These are phyloP conservation scores for Colletotrichum higginsianum DNA, from an alignment of 2,329 filamentous ascomycete genomes.

Conservation along the genomic window DNA sequence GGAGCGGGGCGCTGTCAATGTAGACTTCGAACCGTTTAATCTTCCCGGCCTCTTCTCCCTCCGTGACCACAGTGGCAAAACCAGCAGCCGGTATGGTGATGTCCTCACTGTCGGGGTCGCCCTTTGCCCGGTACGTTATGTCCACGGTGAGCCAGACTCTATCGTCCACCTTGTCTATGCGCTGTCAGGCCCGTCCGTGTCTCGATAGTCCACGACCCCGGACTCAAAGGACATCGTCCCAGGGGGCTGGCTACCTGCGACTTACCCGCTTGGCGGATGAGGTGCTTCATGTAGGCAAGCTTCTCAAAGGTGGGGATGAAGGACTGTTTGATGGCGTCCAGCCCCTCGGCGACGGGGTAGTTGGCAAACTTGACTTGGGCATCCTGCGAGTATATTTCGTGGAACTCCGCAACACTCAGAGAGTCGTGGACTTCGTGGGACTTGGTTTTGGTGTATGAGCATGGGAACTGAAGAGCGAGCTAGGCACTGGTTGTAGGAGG, in stretches of 20 bases:
- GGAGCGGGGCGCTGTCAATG: constrained; percentile 2
- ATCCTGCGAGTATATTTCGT: constrained; percentile 11
- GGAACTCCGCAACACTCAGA: background rate
- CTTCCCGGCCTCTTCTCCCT: constrained; percentile 22
- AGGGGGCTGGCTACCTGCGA: accelerated
- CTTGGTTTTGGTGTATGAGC: background rate
- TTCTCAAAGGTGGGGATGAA: background rate
- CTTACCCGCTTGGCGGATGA: constrained; percentile 2
- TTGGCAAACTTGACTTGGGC: constrained; percentile 20
- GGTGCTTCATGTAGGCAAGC: constrained; percentile 29
- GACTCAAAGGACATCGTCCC: background rate
- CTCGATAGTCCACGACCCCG: background rate
- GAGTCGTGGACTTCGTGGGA: constrained; percentile 2
- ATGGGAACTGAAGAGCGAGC: background rate
- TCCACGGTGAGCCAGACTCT: constrained; percentile 8
- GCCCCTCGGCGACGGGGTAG: background rate
- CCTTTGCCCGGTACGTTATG: constrained; percentile 19
- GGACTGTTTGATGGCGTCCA: constrained; percentile 4
- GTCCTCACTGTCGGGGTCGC: background rate
- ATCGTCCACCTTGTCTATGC: constrained; percentile 15
- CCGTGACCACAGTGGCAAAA: background rate
- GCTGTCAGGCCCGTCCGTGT: background rate
- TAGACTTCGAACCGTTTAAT: constrained; percentile 19
- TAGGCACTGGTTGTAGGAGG: no score
- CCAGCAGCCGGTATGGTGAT: constrained; percentile 18